Evolutionary conservation across 2,329 filamentous ascomycete species (phyloP).

Genomic region (Aspergillus fumigatus): DNA sequence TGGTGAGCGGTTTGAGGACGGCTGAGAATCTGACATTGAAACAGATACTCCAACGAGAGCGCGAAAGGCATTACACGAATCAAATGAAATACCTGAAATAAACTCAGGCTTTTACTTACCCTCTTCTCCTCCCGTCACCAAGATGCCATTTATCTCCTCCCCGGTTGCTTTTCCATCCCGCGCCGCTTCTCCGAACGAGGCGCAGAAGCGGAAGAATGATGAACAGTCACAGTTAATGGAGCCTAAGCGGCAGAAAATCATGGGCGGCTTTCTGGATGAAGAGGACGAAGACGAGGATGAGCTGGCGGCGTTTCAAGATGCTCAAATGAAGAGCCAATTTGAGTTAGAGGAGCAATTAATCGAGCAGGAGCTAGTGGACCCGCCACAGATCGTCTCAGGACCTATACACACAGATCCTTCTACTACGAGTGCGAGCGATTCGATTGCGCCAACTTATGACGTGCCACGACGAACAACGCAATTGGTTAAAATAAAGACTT

Average conservation of each 20-base stretch:
- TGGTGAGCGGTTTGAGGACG: neutral
- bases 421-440: conserved; percentile 4
- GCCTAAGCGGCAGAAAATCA: conserved; percentile 38
- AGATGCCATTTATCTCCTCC: conserved; percentile 42
- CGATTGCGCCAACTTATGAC: conserved; percentile 3
- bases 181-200: conserved; percentile 29
- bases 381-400: conserved; percentile 4
- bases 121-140: conserved; percentile 30
- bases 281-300: conserved; percentile 36
- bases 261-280: conserved; percentile 41
- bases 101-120: conserved; percentile 19
- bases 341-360: conserved; percentile 23
- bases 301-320: conserved; percentile 24
- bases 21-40: conserved; percentile 3
- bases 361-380: conserved; percentile 12
- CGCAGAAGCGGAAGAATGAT: conserved; percentile 39
- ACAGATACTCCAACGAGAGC: conserved; percentile 38
- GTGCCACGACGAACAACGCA: conserved; percentile 12
- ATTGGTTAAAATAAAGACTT: conserved; percentile 41
- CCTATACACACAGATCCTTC: conserved; percentile 1
- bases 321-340: conserved; percentile 27
- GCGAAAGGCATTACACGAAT: conserved; percentile 9
- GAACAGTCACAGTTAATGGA: conserved; percentile 25
- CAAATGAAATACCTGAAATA: conserved; percentile 9
- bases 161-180: conserved; percentile 33